Evolutionary conservation across 768 basidiomycete species (phyloP), one percentile per base, ranked within the genome.

Genomic region (Vishniacozyma victoriae): DNA sequence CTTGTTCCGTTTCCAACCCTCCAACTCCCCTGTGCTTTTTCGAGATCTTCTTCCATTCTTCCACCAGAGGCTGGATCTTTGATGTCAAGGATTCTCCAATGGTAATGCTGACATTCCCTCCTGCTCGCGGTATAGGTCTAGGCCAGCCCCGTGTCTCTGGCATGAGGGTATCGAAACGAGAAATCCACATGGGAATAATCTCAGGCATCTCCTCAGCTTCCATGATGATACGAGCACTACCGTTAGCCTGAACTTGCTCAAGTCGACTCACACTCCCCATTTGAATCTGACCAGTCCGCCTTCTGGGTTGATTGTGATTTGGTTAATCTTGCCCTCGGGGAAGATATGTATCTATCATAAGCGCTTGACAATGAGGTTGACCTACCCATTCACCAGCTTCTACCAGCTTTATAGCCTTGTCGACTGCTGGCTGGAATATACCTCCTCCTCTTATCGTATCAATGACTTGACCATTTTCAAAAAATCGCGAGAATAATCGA

Each of bases 161-260:
- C 90, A 97, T 92, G 15, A 95, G 75, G 54, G 80, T 76, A 62
- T 97, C 87, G 57, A 92, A 95, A 79, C 84, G 83, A n/a, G 85
- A 84, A 12, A 96, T 75, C 89, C 89, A 97, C 78, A 95, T 86
- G 2, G 92, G 92, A 54, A 97, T 83, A 49, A 95, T 80, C 18
- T 82, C 70, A 2, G 92, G 92, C 36, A 80, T 78, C n/a, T 75
- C 60, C 13, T 75, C 68, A 7, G 77, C 74, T 47, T 83, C 81
- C 79, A 83, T 90, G 36, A 97, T 66, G 26, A 95, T 85, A 20
- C 90, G 79, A 31, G 87, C 87, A 22, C 89, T 92, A 62, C 29
- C 7, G 24, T 25, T 33, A 9, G n/a, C 9, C 29, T 20, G 14
- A 11, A 18, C 13, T 7, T 9, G 18, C 37, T 7, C 14, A 9